These are phyloP conservation scores for Fallopia convolvulus DNA, from an alignment of 148 eudicot species.

Conservation along the genomic window DNA sequence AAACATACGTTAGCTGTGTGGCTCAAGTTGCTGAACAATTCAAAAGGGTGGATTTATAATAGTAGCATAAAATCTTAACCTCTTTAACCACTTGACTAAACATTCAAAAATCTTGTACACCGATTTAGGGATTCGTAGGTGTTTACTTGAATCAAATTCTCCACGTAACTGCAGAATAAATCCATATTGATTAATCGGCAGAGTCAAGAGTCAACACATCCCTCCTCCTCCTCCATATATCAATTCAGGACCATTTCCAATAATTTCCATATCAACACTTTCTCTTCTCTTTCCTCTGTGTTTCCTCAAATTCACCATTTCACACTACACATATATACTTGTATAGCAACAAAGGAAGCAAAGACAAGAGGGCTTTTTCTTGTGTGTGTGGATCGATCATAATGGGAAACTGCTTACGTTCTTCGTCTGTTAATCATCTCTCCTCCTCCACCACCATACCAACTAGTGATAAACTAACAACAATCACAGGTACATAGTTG, in stretches of 20 bases:
- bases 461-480: background rate
- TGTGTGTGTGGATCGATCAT: slow-evolving; percentile 7
- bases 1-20: background rate
- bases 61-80: background rate
- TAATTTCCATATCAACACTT: background rate
- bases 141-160: background rate
- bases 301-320: background rate
- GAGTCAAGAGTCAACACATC: background rate
- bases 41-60: background rate
- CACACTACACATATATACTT: background rate
- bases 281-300: background rate
- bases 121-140: background rate
- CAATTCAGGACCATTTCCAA: background rate
- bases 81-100: background rate
- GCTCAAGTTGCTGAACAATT: background rate
- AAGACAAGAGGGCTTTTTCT: background rate
- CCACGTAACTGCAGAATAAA: background rate
- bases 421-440: slow-evolving; percentile 25
- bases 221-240: background rate
- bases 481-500: background rate
- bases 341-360: background rate
- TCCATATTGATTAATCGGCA: background rate
- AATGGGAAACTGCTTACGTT: slow-evolving; percentile 56
- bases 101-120: background rate
- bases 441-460: slow-evolving; percentile 16